Evolutionary conservation across 768 basidiomycete species (phyloP), one percentile per base, ranked within the genome.

Genomic region (Psilocybe cubensis): DNA sequence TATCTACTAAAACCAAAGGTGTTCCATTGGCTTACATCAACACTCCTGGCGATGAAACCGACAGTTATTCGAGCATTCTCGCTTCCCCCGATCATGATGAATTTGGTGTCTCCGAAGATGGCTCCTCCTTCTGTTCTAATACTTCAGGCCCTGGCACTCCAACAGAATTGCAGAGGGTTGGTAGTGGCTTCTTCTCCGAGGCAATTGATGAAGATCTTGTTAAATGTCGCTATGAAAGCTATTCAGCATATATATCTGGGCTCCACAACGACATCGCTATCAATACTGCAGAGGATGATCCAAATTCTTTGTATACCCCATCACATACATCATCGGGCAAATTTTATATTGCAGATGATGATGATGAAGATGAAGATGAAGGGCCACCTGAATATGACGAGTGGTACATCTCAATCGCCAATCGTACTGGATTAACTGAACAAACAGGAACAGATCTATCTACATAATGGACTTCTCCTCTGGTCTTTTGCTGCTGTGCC

Each of bases 361-460:
- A 47, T n/a, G 57, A 58, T 35, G 56, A 60, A 42, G 46, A 68
- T 59, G 62, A 71, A 62, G 74, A 72, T 24, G 74, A 71, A 31
- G 73, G 72, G 9, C 73, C 75, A 41, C 77, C 78, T 57, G 70
- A 74, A 11, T 68, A 76, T 33, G 77, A 79, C 57, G 74, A 74
- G 33, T 79, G 78, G 76, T 78, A 75, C 61, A 60, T 63, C 48
- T 67, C 61, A 31, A 65, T 72, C 18, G 65, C 68, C 11, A 20
- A 56, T 5, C 66, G 66, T 18, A 65, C 56, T 42, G 35, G 50
- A 28, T 40, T 47, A 29, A 54, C 25, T 14, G 35, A 17, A 6
- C 14, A 17, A n/a, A n/a, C 35, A 5, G 14, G 5, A 38, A n/a
- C 35, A 38, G 10, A 11, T 11, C 12, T 38, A 38, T 4, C 12